Conservation (phyloP, 2,329 filamentous ascomycete species). For the Colletotrichum sp. region DNA sequence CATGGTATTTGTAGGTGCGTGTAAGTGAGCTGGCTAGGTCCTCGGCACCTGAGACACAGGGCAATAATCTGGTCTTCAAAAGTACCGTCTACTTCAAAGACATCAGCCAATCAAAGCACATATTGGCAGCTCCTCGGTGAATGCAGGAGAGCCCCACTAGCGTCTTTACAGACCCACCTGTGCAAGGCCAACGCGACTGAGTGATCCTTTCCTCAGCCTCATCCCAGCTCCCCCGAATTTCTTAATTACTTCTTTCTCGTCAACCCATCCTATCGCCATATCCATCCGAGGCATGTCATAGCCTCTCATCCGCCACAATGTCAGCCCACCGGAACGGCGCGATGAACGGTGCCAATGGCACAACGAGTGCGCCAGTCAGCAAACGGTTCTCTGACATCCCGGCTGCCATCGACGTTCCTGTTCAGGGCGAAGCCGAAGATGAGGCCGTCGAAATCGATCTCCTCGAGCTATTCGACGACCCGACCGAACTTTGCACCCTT, state of each 20-base stretch:
- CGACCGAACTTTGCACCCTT: slow-evolving; percentile 91
- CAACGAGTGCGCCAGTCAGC: slow-evolving; percentile 44
- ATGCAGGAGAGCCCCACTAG: not conserved
- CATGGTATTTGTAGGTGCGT: not conserved
- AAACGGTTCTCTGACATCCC: slow-evolving; percentile 70
- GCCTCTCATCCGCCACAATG: slow-evolving; percentile 36
- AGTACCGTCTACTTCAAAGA: not conserved
- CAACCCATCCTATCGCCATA: not conserved
- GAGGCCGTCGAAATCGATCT: slow-evolving; percentile 91
- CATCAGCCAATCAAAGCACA: not conserved
- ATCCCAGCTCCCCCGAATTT: slow-evolving; percentile 11
- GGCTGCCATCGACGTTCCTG: slow-evolving; percentile 68
- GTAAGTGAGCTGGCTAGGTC: not conserved
- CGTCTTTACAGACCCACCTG: not conserved
- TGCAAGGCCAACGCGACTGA: slow-evolving; percentile 18
- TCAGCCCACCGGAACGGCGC: slow-evolving; percentile 46
- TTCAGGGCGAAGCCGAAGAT: slow-evolving; percentile 68
- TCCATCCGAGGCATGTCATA: slow-evolving; percentile 18
- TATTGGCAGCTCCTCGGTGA: not conserved
- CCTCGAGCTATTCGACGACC: slow-evolving; percentile 88
- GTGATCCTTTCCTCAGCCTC: slow-evolving; percentile 18
- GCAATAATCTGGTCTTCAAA: accelerated
- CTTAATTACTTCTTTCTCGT: not conserved
- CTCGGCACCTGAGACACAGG: not conserved
- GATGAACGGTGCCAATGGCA: slow-evolving; percentile 48